A percentile compares a stretch with the other conserved stretches of the same genome.
These are phyloP conservation scores for Microdochium paspali DNA, from an alignment of 2,329 filamentous ascomycete species.

Conservation along the genomic window DNA sequence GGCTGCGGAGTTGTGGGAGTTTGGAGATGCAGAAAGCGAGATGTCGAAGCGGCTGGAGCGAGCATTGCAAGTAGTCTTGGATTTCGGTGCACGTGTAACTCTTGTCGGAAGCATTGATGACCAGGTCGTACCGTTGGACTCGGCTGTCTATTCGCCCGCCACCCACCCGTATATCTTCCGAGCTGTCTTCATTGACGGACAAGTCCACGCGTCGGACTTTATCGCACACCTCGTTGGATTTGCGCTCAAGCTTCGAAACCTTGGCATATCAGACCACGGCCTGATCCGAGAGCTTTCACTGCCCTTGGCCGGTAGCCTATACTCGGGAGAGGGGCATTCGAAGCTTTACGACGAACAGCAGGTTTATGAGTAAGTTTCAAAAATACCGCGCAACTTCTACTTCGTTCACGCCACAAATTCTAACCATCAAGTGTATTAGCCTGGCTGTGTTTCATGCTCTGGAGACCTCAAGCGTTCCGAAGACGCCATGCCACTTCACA, in stretches of 20 bases:
- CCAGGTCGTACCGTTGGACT: slow-evolving; percentile 91
- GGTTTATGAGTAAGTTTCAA: slow-evolving; percentile 60
- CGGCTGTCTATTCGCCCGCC: slow-evolving; percentile 76
- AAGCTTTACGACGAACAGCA: slow-evolving; percentile 82
- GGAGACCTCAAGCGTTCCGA: slow-evolving; percentile 53
- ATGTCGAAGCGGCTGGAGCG: slow-evolving; percentile 76
- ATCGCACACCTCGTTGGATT: slow-evolving; percentile 90
- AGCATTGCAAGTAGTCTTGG: slow-evolving; percentile 63
- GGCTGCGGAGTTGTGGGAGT: slow-evolving; percentile 92
- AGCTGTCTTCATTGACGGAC: slow-evolving; percentile 91
- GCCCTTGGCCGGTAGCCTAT: slow-evolving; percentile 82
- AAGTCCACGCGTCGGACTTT: slow-evolving; percentile 87
- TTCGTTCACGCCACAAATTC: neutral
- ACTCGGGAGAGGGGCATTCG: slow-evolving; percentile 87
- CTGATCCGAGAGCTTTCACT: slow-evolving; percentile 82
- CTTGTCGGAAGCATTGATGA: slow-evolving; percentile 95
- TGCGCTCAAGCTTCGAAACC: slow-evolving; percentile 84
- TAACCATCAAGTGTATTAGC: slow-evolving; percentile 17
- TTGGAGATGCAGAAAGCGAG: slow-evolving; percentile 70
- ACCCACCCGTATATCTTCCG: slow-evolving; percentile 90
- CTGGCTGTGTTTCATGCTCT: slow-evolving; percentile 65
- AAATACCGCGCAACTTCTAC: neutral
- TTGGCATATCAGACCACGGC: slow-evolving; percentile 87
- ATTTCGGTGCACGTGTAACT: slow-evolving; percentile 72
- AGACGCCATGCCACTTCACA: slow-evolving; percentile 5